phyloP scores from a whole-genome alignment of 208 protist species.

The Leishmania guyanensis region DNA sequence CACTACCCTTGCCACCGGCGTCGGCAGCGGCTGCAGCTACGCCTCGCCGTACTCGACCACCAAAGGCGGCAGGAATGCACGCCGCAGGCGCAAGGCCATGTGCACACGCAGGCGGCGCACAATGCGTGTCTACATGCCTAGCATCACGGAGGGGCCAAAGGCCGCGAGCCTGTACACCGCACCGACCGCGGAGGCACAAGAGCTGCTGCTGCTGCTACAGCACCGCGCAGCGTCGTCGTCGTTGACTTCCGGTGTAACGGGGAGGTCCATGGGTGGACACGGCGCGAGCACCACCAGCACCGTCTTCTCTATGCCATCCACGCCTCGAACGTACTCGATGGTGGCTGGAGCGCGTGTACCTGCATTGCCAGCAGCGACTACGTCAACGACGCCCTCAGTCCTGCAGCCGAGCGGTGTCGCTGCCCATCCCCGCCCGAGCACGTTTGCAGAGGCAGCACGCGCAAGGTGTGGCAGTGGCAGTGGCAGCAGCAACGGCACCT shows the following conservation, averaged over 20 bases:
- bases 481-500: background rate
- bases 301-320: background rate
- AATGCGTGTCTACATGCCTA: constrained; percentile 36
- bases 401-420: background rate
- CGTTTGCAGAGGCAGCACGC: constrained; percentile 7
- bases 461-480: background rate
- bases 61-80: constrained; percentile 9
- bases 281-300: background rate
- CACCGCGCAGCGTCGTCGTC: constrained; percentile 2
- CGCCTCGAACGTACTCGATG: background rate
- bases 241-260: background rate
- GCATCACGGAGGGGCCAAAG: constrained; percentile 41
- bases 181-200: constrained; percentile 33
- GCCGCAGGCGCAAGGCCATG: constrained; percentile 14
- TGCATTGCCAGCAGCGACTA: background rate
- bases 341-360: no score
- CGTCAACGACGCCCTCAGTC: background rate
- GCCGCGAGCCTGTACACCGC: constrained; percentile 40
- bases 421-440: background rate
- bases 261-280: background rate
- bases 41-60: constrained; percentile 1
- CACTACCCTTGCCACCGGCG: background rate
- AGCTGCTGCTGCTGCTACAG: constrained; percentile 27
- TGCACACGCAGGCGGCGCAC: constrained; percentile 18
- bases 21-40: background rate